A percentile compares a stretch with the other conserved stretches of the same genome.
These are phyloP conservation scores for Penicillium sp. DNA, from an alignment of 2,329 filamentous ascomycete species.

Conservation along the genomic window DNA sequence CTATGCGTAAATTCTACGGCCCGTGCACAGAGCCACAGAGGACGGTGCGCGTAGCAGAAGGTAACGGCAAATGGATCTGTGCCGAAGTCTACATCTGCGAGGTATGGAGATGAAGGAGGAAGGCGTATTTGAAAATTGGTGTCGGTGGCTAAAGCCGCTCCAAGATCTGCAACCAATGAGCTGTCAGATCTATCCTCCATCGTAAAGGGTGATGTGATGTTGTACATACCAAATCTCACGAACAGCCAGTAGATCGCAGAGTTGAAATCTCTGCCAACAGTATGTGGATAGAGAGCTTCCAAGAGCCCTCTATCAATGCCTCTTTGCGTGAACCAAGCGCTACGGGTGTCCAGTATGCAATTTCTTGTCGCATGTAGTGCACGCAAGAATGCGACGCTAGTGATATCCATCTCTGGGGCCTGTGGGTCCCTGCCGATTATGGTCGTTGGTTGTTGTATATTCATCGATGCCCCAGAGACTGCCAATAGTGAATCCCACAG, in stretches of 20 bases:
- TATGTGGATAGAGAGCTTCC: constrained; percentile 14
- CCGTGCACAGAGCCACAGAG: constrained; percentile 29
- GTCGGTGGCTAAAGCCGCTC: constrained; percentile 25
- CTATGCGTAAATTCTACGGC: constrained; percentile 20
- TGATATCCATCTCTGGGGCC: constrained; percentile 7
- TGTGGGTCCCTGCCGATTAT: not conserved
- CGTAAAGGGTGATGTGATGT: not conserved
- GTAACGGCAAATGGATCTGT: constrained; percentile 19
- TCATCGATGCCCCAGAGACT: constrained; percentile 22
- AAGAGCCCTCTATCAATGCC: constrained; percentile 7
- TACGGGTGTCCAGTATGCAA: constrained; percentile 16
- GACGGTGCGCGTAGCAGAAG: constrained; percentile 22
- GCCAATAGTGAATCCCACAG: constrained; percentile 20
- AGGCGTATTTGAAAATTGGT: constrained; percentile 15
- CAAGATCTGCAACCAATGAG: constrained; percentile 20
- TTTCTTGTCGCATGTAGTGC: constrained; percentile 14
- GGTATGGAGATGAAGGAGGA: constrained; percentile 15
- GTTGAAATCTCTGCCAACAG: constrained; percentile 17
- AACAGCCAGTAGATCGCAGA: constrained; percentile 31
- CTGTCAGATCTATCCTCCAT: not conserved
- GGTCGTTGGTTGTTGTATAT: constrained; percentile 1
- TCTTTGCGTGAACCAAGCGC: constrained; percentile 12
- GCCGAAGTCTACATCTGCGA: constrained; percentile 5
- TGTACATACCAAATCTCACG: constrained; percentile 28
- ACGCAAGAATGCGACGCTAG: constrained; percentile 11